Conservation (phyloP, 2,329 filamentous ascomycete species). For the Pseudogymnoascus pannorum region DNA sequence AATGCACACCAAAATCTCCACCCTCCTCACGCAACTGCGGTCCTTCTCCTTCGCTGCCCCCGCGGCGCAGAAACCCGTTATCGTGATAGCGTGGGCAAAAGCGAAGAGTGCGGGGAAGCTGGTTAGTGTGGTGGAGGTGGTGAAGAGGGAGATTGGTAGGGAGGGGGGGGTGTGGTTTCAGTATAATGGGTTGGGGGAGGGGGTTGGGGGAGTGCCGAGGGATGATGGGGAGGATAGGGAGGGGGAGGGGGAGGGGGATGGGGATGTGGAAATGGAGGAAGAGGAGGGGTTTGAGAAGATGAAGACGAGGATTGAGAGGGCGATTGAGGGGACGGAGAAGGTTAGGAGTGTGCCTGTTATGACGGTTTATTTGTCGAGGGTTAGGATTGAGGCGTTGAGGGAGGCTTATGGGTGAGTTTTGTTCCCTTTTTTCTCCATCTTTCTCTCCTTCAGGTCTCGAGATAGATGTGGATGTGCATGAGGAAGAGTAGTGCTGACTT, state of each 20-base stretch:
- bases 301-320: constrained; percentile 49
- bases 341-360: constrained; percentile 45
- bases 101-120: constrained; percentile 49
- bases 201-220: constrained; percentile 16
- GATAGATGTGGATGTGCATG: background rate
- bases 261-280: constrained; percentile 28
- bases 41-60: constrained; percentile 17
- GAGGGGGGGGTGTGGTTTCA: constrained; percentile 37
- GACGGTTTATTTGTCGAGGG: constrained; percentile 51
- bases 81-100: constrained; percentile 35
- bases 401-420: constrained; percentile 29
- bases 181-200: constrained; percentile 28
- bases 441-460: background rate
- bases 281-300: constrained; percentile 50
- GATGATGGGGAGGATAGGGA: constrained; percentile 4
- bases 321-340: constrained; percentile 40
- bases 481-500: background rate
- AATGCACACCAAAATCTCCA: background rate
- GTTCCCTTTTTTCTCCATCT: background rate
- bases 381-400: constrained; percentile 48
- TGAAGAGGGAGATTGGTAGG: constrained; percentile 47
- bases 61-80: constrained; percentile 27
- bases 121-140: constrained; percentile 60
- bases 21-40: constrained; percentile 23
- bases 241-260: constrained; percentile 36